Percentiles rank a stretch among this genome's conserved stretches.
These are phyloP conservation scores for Chamaecyparis obtusa DNA, from an alignment of 75 land plant species.

Conservation along the genomic window DNA sequence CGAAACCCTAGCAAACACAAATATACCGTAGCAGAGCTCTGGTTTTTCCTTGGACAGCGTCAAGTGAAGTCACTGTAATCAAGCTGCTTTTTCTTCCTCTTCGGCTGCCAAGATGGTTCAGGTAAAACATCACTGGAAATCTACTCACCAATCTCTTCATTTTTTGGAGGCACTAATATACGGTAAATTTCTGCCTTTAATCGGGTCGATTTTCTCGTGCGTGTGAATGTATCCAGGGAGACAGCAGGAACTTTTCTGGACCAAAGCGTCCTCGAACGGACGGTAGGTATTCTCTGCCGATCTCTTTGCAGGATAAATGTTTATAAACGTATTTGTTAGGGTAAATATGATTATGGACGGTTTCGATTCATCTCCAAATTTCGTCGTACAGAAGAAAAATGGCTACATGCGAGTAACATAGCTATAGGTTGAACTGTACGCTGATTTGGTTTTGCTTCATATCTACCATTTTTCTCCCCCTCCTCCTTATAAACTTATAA, in stretches of 20 bases:
- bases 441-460: background rate
- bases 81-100: background rate
- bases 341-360: too few relatives aligned
- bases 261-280: constrained; percentile 92
- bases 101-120: background rate
- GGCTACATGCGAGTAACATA: background rate
- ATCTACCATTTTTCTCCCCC: background rate
- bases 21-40: background rate
- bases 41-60: background rate
- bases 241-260: constrained; percentile 73
- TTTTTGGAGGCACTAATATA: background rate
- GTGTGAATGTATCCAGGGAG: constrained; percentile 40
- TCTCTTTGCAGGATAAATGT: background rate
- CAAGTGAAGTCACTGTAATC: background rate
- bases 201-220: background rate
- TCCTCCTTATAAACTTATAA: background rate
- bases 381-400: background rate
- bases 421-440: background rate
- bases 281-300: constrained; percentile 36
- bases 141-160: background rate
- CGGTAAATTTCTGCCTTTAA: background rate
- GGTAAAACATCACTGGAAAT: background rate
- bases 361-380: background rate
- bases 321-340: background rate
- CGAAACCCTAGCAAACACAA: background rate